phyloP scores from a whole-genome alignment of 768 basidiomycete genomes.

The Polyporus arcularius region DNA sequence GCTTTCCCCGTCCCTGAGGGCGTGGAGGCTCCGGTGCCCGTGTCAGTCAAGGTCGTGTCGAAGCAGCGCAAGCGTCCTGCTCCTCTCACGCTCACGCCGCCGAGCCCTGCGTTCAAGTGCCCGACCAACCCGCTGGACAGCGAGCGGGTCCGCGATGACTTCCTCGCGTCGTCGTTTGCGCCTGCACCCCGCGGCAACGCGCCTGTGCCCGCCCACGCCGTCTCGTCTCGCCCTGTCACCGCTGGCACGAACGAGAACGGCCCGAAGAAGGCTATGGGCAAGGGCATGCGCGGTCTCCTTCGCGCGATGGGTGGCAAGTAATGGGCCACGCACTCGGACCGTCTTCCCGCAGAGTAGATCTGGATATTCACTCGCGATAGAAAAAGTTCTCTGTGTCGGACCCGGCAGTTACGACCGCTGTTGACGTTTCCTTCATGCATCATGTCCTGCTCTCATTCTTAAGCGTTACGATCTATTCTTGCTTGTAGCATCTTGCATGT shows the following conservation, averaged over 20 bases:
- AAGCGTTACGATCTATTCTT: not conserved
- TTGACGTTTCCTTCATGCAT: not conserved
- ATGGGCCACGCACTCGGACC: not conserved
- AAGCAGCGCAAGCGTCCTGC: slow-evolving; percentile 43
- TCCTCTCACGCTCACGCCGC: slow-evolving; percentile 41
- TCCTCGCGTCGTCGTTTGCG: slow-evolving; percentile 47
- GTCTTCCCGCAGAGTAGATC: not conserved
- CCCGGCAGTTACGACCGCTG: not conserved
- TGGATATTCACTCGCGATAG: slow-evolving; percentile 5
- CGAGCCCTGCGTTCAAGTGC: slow-evolving; percentile 32
- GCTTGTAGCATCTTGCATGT: not conserved
- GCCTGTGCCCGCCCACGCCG: not conserved
- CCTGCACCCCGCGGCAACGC: slow-evolving; percentile 24
- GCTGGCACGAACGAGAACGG: slow-evolving; percentile 13
- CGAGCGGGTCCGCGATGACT: slow-evolving; percentile 39
- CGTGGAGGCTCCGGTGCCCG: not conserved
- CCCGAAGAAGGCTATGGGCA: slow-evolving; percentile 25
- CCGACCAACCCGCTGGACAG: slow-evolving; percentile 39
- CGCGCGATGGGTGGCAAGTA: slow-evolving; percentile 32
- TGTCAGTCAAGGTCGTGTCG: slow-evolving; percentile 19
- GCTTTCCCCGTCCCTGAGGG: slow-evolving; percentile 30
- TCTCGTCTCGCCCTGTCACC: not conserved
- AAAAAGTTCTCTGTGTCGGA: not conserved
- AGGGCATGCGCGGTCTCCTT: slow-evolving; percentile 33
- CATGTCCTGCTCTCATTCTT: not conserved